Base-by-base conservation (phyloP, 805 yeast species). In the Candida odintsovae region DNA sequence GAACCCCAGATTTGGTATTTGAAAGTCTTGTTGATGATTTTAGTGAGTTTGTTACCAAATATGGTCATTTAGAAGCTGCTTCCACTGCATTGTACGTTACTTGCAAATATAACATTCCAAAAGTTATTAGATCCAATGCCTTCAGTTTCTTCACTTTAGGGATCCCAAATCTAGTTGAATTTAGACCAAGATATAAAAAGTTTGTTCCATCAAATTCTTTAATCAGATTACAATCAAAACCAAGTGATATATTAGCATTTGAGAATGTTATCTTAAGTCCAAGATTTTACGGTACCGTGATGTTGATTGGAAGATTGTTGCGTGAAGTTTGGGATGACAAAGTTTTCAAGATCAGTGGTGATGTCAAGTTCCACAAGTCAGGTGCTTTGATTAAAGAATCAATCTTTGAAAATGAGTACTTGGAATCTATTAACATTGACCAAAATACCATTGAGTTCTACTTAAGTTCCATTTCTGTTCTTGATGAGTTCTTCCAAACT, bases 21-120 rank as follows among this genome's bases (percentile, higher is more conserved):
- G 85, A 84, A 59, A 66, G 84, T 0, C 68, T 87, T 46, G 79
- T 82, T 42, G 90, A 83, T 36, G 81, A 85, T 19, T 77, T 87
- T 44, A 75, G 81, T 44, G 76, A 82, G 43, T 88, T 88, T 60
- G 79, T 83, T 16, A 76, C 78, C 41, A 83, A 86, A 45, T 90
- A 89, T 62, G 97, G 98, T 6, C 76, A 83, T 43, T 82, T 86
- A 44, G 99, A 95, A 63, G 83, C 95, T 4, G 92, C 97, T 59
- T 83, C 96, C 0, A 82, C 94, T 1, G 86, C 97, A 11, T 71
- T 94, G 43, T 85, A 86, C 53, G 80, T 89, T 44, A 86, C 96
- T 1, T 86, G 95, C 59, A 82, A 87, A 46, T 78, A 78, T 52
- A 80, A 81, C 47, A 76, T 78, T 50, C 68, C 92, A 0, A 86